A percentile compares a stretch with the other conserved stretches of the same genome.
Conservation (phyloP, 352 stramenopile genomes). For the Globisporangium paroecandrum region DNA sequence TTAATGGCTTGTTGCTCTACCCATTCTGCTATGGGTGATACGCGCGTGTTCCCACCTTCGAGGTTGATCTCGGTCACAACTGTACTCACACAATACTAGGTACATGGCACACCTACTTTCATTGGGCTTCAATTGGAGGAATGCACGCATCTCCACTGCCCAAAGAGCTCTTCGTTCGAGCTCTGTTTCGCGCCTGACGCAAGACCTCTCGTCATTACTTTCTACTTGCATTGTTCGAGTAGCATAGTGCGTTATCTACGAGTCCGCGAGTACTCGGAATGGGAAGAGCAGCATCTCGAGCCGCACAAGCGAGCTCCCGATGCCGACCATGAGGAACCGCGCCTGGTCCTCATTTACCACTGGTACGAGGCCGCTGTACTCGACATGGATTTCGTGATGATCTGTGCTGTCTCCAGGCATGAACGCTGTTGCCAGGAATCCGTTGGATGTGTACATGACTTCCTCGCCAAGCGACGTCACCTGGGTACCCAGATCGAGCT, state of each 20-base stretch:
- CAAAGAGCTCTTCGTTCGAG: background rate
- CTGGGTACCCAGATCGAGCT: background rate
- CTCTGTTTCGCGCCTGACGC: no score
- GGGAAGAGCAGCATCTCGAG: conserved; percentile 5
- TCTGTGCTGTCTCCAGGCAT: background rate
- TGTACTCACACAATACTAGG: background rate
- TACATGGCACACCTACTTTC: background rate
- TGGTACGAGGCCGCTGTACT: conserved; percentile 1
- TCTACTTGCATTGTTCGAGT: background rate
- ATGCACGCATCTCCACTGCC: background rate
- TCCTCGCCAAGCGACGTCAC: background rate
- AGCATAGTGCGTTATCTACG: background rate
- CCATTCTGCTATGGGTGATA: background rate
- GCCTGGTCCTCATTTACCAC: background rate
- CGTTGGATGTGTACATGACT: background rate
- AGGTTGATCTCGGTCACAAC: background rate
- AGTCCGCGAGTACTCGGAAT: background rate
- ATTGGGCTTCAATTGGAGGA: background rate
- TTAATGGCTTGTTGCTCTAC: background rate
- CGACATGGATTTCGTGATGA: background rate
- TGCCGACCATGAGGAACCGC: conserved; percentile 4
- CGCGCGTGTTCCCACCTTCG: background rate
- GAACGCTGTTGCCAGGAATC: conserved; percentile 2
- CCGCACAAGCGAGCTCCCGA: background rate
- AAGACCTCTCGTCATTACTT: background rate